Evolutionary conservation across 1,284 basidiomycete species (phyloP).

Genomic region (Moniliella sp.): DNA sequence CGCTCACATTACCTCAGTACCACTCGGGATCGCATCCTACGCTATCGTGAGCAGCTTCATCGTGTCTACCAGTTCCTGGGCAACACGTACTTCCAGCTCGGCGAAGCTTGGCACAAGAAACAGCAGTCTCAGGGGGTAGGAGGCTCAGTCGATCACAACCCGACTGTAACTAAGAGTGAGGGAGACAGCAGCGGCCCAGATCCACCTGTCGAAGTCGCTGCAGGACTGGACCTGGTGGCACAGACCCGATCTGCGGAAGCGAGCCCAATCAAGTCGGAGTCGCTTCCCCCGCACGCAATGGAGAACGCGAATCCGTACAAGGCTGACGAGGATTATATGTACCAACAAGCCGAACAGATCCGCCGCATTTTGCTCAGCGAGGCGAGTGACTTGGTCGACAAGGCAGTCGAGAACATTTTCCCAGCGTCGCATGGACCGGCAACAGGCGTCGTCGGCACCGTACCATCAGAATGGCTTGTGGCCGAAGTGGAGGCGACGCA

Average conservation of each 20-base stretch:
- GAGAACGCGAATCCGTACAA: constrained; percentile 4
- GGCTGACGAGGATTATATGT: constrained; percentile 13
- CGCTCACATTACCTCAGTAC: not conserved
- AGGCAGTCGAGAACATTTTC: constrained; percentile 3
- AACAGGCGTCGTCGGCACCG: too few relatives aligned
- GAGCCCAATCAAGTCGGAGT: too few relatives aligned
- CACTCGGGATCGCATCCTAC: constrained; percentile 6
- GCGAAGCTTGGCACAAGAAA: constrained; percentile 9
- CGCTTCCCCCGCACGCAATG: too few relatives aligned
- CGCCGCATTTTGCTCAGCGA: constrained; percentile 15
- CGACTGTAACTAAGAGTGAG: too few relatives aligned
- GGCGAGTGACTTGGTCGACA: constrained; percentile 10
- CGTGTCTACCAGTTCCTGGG: constrained; percentile 18
- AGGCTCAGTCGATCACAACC: too few relatives aligned
- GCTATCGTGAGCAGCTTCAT: constrained; percentile 15
- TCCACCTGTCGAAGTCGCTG: too few relatives aligned
- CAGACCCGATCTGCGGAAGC: constrained; percentile 2
- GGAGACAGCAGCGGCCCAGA: too few relatives aligned
- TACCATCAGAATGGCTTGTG: too few relatives aligned
- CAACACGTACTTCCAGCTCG: constrained; percentile 22
- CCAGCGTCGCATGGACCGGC: too few relatives aligned
- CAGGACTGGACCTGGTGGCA: constrained; percentile 4
- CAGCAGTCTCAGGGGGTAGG: not conserved
- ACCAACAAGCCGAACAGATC: constrained; percentile 16
- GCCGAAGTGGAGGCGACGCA: too few relatives aligned